These are phyloP conservation scores for Maudiozyma barnettii DNA, from an alignment of 805 yeast species.

Conservation along the genomic window DNA sequence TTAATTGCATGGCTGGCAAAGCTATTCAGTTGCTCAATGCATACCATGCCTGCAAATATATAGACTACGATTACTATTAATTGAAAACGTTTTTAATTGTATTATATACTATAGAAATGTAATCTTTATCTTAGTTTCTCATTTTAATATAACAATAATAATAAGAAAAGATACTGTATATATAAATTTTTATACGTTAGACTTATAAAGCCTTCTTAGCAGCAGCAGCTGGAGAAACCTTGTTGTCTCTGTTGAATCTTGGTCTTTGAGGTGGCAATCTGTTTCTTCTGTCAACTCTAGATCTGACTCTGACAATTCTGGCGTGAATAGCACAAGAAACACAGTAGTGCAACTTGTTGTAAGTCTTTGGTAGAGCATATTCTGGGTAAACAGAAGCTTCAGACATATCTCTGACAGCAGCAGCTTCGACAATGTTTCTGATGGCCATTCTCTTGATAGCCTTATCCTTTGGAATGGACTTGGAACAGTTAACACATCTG, in stretches of 20 bases:
- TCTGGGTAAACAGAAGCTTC: conserved; percentile 99
- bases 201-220: conserved; percentile 78
- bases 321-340: conserved; percentile 99
- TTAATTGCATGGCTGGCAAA: no score
- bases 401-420: conserved; percentile 98
- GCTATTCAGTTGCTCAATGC: no score
- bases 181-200: neutral
- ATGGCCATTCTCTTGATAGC: conserved; percentile 99
- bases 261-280: conserved; percentile 99
- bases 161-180: neutral
- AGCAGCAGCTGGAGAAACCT: conserved; percentile 94
- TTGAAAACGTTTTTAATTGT: no score
- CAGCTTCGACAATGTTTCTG: conserved; percentile 99
- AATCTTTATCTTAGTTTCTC: neutral
- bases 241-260: conserved; percentile 95
- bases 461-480: conserved; percentile 99
- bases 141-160: no score
- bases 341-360: conserved; percentile 99
- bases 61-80: neutral
- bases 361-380: conserved; percentile 98
- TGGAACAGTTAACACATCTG: conserved; percentile 99
- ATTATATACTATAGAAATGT: neutral
- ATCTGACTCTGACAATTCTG: conserved; percentile 99
- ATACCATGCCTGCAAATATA: neutral
- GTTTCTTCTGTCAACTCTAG: conserved; percentile 96